These are phyloP conservation scores for Olyra latifolia DNA, from an alignment of 176 grass and related monocot genomes.

Conservation along the genomic window DNA sequence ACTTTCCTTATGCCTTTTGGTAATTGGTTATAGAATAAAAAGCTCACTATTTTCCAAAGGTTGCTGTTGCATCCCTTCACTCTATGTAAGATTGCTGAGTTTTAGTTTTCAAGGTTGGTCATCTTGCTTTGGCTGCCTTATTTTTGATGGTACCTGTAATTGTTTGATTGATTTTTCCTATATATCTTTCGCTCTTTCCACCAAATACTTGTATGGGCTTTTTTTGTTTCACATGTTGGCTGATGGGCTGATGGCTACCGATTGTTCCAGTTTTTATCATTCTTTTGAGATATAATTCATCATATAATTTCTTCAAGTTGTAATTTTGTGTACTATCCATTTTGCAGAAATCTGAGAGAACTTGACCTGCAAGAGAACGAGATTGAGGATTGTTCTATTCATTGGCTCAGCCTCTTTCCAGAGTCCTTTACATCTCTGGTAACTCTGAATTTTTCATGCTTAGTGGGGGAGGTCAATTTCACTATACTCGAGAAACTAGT, in stretches of 20 bases:
- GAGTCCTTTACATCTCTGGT: constrained; percentile 66
- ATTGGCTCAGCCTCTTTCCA: constrained; percentile 62
- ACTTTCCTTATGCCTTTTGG: neutral
- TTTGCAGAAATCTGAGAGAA: constrained; percentile 59
- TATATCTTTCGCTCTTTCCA: constrained; percentile 7
- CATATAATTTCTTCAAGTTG: constrained; percentile 1
- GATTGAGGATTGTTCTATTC: constrained; percentile 55
- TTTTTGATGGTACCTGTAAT: neutral
- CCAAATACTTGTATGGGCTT: neutral
- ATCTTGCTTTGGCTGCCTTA: neutral
- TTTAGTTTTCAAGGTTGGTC: neutral
- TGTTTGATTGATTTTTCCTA: neutral
- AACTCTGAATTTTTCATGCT: constrained; percentile 66
- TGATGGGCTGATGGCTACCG: neutral
- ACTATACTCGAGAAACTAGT: constrained; percentile 57
- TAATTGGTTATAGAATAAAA: neutral
- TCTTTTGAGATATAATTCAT: neutral
- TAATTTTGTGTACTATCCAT: constrained; percentile 24
- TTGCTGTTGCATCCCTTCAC: neutral
- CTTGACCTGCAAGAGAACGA: constrained; percentile 66
- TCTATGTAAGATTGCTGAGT: neutral
- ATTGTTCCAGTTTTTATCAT: neutral
- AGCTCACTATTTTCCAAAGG: neutral
- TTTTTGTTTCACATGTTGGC: neutral
- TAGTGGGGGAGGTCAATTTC: constrained; percentile 60